Evolutionary conservation across 1,284 basidiomycete genomes (phyloP).

Genomic region (Apiotrichum gamsii): DNA sequence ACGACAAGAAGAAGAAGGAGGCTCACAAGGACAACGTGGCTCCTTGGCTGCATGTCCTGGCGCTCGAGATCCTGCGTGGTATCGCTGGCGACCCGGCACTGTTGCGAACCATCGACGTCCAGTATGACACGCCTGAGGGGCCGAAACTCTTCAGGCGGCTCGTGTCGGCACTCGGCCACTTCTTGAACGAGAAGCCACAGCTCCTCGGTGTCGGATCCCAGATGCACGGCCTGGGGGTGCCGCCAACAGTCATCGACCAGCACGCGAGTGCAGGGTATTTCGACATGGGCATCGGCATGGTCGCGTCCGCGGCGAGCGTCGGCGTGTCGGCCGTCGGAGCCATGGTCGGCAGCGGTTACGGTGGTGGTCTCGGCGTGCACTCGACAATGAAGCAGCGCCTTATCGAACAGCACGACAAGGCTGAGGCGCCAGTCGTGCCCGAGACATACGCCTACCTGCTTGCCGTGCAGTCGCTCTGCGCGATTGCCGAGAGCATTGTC

Average conservation of each 20-base stretch:
- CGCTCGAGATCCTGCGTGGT: constrained; percentile 85
- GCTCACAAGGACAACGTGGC: constrained; percentile 45
- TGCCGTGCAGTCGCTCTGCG: constrained; percentile 78
- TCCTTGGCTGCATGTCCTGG: constrained; percentile 79
- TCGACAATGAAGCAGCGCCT: constrained; percentile 80
- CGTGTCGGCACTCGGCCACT: constrained; percentile 69
- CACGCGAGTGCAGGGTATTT: constrained; percentile 45
- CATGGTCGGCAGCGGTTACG: constrained; percentile 57
- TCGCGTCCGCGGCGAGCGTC: constrained; percentile 71
- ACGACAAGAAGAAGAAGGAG: constrained; percentile 21
- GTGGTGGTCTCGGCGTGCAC: constrained; percentile 61
- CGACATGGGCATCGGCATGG: constrained; percentile 71
- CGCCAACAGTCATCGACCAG: constrained; percentile 24
- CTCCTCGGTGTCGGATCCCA: constrained; percentile 70
- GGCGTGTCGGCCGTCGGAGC: constrained; percentile 68
- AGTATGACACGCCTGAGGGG: constrained; percentile 61
- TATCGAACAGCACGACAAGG: constrained; percentile 95
- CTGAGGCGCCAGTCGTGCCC: constrained; percentile 84
- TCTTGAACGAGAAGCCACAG: constrained; percentile 78
- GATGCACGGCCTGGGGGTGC: constrained; percentile 70
- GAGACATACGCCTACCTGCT: constrained; percentile 90
- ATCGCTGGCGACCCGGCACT: constrained; percentile 77
- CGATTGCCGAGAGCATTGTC: constrained; percentile 81
- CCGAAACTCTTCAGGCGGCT: constrained; percentile 69
- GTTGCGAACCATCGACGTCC: constrained; percentile 70